Evolutionary conservation across 108 stramenopile genomes (phyloP).

Genomic region (Nitzschia sp.): DNA sequence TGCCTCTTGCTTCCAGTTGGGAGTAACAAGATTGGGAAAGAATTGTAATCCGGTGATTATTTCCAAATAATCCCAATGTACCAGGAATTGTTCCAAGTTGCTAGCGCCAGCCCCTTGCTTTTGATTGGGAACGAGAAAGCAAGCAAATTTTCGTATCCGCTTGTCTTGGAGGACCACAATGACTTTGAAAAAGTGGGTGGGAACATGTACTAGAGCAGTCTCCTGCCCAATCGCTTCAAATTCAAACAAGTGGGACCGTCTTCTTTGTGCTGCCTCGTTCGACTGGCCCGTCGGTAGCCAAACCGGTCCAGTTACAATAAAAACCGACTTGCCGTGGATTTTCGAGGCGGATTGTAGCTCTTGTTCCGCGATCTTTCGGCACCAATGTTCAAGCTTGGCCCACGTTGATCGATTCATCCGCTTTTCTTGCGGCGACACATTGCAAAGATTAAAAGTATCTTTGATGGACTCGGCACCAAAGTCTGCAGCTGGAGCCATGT

Average conservation of each 20-base stretch:
- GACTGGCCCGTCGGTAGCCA: constrained; percentile 57
- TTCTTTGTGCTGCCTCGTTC: not conserved
- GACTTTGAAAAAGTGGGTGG: constrained; percentile 85
- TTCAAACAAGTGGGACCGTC: constrained; percentile 39
- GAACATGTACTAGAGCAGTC: constrained; percentile 64
- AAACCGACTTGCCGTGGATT: constrained; percentile 22
- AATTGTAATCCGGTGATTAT: constrained; percentile 71
- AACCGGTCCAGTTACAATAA: constrained; percentile 74
- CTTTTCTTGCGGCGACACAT: constrained; percentile 62
- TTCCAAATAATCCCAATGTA: constrained; percentile 71
- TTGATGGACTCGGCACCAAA: constrained; percentile 22
- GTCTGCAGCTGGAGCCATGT: constrained; percentile 70
- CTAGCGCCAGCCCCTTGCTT: constrained; percentile 12
- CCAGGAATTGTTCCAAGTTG: constrained; percentile 40
- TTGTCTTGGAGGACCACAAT: constrained; percentile 28
- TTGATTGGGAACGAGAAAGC: constrained; percentile 74
- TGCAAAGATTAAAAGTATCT: constrained; percentile 65
- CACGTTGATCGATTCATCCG: constrained; percentile 61
- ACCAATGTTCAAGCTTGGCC: constrained; percentile 64
- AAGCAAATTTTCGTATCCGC: constrained; percentile 52
- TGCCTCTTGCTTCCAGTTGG: not conserved
- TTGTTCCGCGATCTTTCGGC: constrained; percentile 23
- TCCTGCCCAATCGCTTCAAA: constrained; percentile 60
- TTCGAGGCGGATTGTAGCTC: not conserved
- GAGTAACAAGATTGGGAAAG: constrained; percentile 45